Percentiles rank a stretch among this genome's conserved stretches.
These are phyloP conservation scores for Miscanthus lutarioriparius DNA, from an alignment of 176 grass and related monocot genomes.

Conservation along the genomic window DNA sequence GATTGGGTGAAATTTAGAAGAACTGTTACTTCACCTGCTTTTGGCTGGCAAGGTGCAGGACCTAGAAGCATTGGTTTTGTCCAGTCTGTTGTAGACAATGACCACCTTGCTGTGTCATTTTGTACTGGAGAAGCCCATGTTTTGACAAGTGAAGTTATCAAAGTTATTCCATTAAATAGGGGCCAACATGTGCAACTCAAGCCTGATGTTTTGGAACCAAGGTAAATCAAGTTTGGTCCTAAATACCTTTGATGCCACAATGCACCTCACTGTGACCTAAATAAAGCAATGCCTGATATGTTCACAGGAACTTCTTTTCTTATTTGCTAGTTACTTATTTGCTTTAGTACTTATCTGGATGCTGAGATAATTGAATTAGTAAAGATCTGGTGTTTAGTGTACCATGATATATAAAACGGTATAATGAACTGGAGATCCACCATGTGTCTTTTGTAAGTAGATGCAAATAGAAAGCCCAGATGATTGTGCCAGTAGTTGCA, in stretches of 20 bases:
- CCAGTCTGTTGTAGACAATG: constrained; percentile 65
- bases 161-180: constrained; percentile 96
- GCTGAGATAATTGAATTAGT: constrained; percentile 6
- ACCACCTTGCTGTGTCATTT: constrained; percentile 87
- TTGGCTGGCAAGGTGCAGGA: constrained; percentile 94
- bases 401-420: neutral
- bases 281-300: constrained; percentile 20
- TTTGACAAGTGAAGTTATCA: constrained; percentile 88
- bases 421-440: constrained; percentile 7
- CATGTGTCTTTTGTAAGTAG: neutral
- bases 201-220: constrained; percentile 75
- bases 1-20: constrained; percentile 99
- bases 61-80: constrained; percentile 95
- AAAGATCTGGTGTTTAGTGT: constrained; percentile 4
- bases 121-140: constrained; percentile 93
- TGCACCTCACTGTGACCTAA: constrained; percentile 28
- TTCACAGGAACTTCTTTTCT: neutral
- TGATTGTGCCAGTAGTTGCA: constrained; percentile 3
- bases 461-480: neutral
- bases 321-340: neutral
- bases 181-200: constrained; percentile 98
- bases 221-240: constrained; percentile 53
- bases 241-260: constrained; percentile 2
- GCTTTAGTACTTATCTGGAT: constrained; percentile 20
- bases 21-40: constrained; percentile 62